Base-by-base conservation (phyloP, 2,329 filamentous ascomycete genomes). In the Saccharata proteae region DNA sequence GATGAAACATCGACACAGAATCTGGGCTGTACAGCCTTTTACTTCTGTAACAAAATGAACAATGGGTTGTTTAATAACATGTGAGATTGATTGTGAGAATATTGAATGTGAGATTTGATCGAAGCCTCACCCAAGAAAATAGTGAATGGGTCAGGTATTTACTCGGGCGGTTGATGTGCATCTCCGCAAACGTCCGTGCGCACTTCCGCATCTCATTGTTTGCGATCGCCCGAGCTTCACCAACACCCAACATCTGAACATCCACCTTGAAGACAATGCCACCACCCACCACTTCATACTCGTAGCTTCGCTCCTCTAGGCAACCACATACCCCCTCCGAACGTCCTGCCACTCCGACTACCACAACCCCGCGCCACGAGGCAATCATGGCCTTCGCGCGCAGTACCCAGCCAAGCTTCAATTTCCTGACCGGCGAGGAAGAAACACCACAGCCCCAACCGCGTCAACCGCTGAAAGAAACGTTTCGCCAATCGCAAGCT, bases 401-500 rank as follows among this genome's bases (percentile, higher is more conserved):
- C 27, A 45, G 54, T 35, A 46, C 51, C 16, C 44, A 54, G 34
- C 47, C 52, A 16, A 58, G 59, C 38, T 51, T 56, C 46, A 61
- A 67, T 46, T 61, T 67, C 45, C 54, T 67, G 26, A 55, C 59
- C 9, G 64, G 63, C 31, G 57, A 46, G 18, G 48, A 56, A 26
- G 48, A 54, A 5, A 44, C 52, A 19, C 44, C 46, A 2, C 46
- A 46, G 16, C 40, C 40, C 16, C 32, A 39, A 15, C 43, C 40
- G 25, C 51, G 46, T 21, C 50, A 58, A 36, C 51, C 57, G 13
- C 40, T 59, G 32, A 55, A 59, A 35, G 58, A 64, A 38, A 59
- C 58, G 1, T 43, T 64, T 33, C 57, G 61, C 32, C 55, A 59
- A 32, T 62, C 61, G 6, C 55, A 54, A 15, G 19, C 19, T 21